These are phyloP conservation scores for Backusella circina DNA, from an alignment of 192 early-diverging fungal species.

Conservation along the genomic window DNA sequence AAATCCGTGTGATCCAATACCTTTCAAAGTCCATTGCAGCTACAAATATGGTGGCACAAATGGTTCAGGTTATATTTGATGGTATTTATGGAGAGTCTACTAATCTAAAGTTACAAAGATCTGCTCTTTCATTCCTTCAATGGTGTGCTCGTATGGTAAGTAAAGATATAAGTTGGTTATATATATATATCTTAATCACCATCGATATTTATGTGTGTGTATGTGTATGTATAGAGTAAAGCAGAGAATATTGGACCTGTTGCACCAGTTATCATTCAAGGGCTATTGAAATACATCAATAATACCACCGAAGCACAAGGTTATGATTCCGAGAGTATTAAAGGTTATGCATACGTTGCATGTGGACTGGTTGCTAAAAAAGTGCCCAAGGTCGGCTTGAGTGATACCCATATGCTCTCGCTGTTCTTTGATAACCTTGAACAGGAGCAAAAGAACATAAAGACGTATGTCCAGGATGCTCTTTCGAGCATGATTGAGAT, in stretches of 20 bases:
- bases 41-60: constrained; percentile 61
- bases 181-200: no score
- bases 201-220: no score
- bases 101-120: constrained; percentile 62
- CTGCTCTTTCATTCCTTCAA: constrained; percentile 82
- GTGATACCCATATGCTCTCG: constrained; percentile 57
- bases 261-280: constrained; percentile 65
- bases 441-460: constrained; percentile 58
- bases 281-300: constrained; percentile 63
- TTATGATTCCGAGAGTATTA: constrained; percentile 56
- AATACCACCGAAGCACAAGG: constrained; percentile 29
- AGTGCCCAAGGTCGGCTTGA: constrained; percentile 64
- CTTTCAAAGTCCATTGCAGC: constrained; percentile 66
- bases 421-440: constrained; percentile 70
- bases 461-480: constrained; percentile 79
- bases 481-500: constrained; percentile 73
- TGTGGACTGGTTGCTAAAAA: constrained; percentile 72
- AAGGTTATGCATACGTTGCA: constrained; percentile 84
- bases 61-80: constrained; percentile 76
- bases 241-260: constrained; percentile 54
- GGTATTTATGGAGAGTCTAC: constrained; percentile 74
- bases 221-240: constrained; percentile 40
- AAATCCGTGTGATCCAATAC: constrained; percentile 58
- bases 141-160: constrained; percentile 81
- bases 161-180: no score